Conservation (phyloP, 306 rosid genomes). For the Prunus campanulata region DNA sequence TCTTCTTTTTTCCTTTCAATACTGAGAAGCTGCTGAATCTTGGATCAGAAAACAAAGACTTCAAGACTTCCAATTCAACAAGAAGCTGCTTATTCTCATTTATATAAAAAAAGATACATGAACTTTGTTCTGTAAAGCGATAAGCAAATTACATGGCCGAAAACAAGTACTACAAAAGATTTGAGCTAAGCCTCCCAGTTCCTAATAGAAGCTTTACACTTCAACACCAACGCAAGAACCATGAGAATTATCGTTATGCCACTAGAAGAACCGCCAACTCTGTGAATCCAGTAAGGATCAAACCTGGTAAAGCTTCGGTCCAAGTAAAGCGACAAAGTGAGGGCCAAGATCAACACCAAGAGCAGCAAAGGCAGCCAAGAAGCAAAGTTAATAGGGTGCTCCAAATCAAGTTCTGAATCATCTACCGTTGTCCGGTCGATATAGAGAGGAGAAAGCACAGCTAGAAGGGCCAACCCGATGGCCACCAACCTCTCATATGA, state of each 20-base stretch:
- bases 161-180: background rate
- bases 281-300: constrained; percentile 84
- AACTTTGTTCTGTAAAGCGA: constrained; percentile 1
- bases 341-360: constrained; percentile 49
- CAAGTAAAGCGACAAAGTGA: constrained; percentile 44
- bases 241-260: constrained; percentile 61
- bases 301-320: constrained; percentile 54
- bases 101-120: background rate
- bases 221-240: constrained; percentile 72
- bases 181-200: constrained; percentile 30
- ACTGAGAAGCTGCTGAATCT: too few relatives aligned
- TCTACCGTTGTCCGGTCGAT: constrained; percentile 49
- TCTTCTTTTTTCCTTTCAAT: too few relatives aligned
- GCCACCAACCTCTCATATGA: constrained; percentile 58
- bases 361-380: constrained; percentile 65
- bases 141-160: background rate
- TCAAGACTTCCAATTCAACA: too few relatives aligned
- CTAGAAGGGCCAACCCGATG: constrained; percentile 56
- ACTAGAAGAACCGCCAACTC: constrained; percentile 81
- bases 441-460: constrained; percentile 80
- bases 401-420: constrained; percentile 47
- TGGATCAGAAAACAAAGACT: too few relatives aligned
- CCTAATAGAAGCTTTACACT: constrained; percentile 55
- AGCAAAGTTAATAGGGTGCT: constrained; percentile 34
- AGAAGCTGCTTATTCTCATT: background rate